These are phyloP conservation scores for Collybia sp. DNA, from an alignment of 768 basidiomycete genomes.

Conservation along the genomic window DNA sequence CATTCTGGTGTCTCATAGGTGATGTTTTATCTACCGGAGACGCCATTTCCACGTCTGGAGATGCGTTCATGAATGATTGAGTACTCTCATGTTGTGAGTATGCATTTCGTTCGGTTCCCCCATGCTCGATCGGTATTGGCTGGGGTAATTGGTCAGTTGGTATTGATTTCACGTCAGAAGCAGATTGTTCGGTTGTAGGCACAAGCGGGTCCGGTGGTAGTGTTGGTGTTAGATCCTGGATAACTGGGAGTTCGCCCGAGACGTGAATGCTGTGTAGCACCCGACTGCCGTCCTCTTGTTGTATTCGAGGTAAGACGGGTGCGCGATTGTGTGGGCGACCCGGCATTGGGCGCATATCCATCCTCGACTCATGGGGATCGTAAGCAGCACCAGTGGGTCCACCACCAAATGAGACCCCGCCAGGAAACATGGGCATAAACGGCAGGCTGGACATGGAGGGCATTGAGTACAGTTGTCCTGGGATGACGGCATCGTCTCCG, in stretches of 20 bases:
- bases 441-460: slow-evolving; percentile 43
- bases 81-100: slow-evolving; percentile 11
- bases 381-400: slow-evolving; percentile 43
- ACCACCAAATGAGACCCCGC: slow-evolving; percentile 47
- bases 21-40: slow-evolving; percentile 29
- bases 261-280: slow-evolving; percentile 31
- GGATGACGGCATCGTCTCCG: slow-evolving; percentile 82
- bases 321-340: slow-evolving; percentile 45
- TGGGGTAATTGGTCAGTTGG: slow-evolving; percentile 13
- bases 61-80: slow-evolving; percentile 18
- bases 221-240: slow-evolving; percentile 76
- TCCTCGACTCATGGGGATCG: slow-evolving; percentile 74
- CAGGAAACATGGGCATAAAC: slow-evolving; percentile 69
- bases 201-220: slow-evolving; percentile 20
- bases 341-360: slow-evolving; percentile 66
- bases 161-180: slow-evolving; percentile 18
- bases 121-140: slow-evolving; percentile 12
- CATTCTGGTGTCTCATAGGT: slow-evolving; percentile 17
- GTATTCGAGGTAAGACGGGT: slow-evolving; percentile 50
- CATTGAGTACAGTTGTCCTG: slow-evolving; percentile 62
- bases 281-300: slow-evolving; percentile 46
- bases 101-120: slow-evolving; percentile 10
- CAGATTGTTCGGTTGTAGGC: slow-evolving; percentile 17
- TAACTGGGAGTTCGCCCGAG: slow-evolving; percentile 76
- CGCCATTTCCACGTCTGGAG: slow-evolving; percentile 26